phyloP scores from a whole-genome alignment of 495 filamentous ascomycete species.

The Aspergillus bridgeri region DNA sequence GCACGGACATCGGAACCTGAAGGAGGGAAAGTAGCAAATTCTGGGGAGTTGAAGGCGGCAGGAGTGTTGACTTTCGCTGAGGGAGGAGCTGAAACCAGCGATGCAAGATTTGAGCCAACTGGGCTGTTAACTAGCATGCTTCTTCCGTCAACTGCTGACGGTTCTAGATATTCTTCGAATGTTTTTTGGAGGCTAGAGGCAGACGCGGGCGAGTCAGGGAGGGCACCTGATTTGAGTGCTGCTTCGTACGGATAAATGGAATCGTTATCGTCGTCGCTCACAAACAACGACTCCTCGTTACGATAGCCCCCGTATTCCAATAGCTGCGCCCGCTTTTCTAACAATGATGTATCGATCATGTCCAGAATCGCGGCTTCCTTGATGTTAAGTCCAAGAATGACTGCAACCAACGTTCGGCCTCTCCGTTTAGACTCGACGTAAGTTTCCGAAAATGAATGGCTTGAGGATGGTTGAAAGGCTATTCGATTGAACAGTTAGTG shows the following conservation, averaged over 20 bases:
- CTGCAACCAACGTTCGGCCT: constrained; percentile 44
- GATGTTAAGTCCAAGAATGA: constrained; percentile 51
- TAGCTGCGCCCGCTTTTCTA: constrained; percentile 19
- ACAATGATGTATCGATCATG: constrained; percentile 39
- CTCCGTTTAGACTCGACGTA: constrained; percentile 51
- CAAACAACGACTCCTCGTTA: constrained; percentile 42
- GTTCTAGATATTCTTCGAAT: neutral
- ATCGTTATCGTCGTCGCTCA: constrained; percentile 39
- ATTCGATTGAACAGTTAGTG: constrained; percentile 18
- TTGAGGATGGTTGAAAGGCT: constrained; percentile 44
- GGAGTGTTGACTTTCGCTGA: neutral
- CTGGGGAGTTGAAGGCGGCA: neutral
- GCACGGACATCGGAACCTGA: neutral
- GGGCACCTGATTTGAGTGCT: neutral
- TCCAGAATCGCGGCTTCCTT: constrained; percentile 43
- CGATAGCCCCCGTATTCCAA: neutral
- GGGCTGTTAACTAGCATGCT: neutral
- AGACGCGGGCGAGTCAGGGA: constrained; percentile 5
- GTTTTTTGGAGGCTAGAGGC: neutral
- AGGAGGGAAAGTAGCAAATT: neutral
- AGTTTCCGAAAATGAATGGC: constrained; percentile 48
- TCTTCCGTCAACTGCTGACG: neutral
- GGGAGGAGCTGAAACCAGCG: neutral
- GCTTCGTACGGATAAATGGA: neutral
- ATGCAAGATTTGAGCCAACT: neutral